These are phyloP conservation scores for Sporothrix humicola DNA, from an alignment of 2,329 filamentous ascomycete species.

Conservation along the genomic window DNA sequence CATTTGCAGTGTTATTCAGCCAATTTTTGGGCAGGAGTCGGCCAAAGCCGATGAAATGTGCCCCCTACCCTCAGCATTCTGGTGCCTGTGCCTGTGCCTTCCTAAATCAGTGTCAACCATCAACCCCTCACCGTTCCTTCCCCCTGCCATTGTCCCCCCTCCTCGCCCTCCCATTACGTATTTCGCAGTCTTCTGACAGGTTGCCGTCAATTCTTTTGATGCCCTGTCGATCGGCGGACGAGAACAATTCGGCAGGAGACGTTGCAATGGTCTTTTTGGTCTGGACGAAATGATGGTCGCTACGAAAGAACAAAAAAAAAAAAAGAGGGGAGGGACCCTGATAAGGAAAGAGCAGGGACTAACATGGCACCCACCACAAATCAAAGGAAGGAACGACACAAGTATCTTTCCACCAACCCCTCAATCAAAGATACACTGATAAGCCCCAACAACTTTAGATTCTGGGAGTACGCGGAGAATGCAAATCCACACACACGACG, in stretches of 20 bases:
- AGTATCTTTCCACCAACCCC: not conserved
- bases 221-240: slow-evolving; percentile 16
- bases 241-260: slow-evolving; percentile 3
- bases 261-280: not conserved
- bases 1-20: not conserved
- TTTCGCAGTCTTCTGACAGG: not conserved
- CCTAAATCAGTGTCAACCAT: not conserved
- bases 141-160: not conserved
- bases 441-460: not conserved
- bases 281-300: not conserved
- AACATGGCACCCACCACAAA: not conserved
- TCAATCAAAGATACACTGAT: not conserved
- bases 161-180: slow-evolving; percentile 14
- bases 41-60: slow-evolving; percentile 22
- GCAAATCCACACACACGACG: slow-evolving; percentile 18
- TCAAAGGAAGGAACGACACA: slow-evolving; percentile 1
- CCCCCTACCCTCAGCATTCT: not conserved
- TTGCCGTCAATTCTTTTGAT: not conserved
- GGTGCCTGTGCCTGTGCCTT: not conserved
- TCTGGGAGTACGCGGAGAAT: not conserved
- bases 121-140: not conserved
- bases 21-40: not conserved
- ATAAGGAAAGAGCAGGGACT: slow-evolving; percentile 28
- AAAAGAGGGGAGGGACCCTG: not conserved
- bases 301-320: not conserved